These are phyloP conservation scores for Uronychia binucleata DNA, from an alignment of 73 alveolate species.

Conservation along the genomic window DNA sequence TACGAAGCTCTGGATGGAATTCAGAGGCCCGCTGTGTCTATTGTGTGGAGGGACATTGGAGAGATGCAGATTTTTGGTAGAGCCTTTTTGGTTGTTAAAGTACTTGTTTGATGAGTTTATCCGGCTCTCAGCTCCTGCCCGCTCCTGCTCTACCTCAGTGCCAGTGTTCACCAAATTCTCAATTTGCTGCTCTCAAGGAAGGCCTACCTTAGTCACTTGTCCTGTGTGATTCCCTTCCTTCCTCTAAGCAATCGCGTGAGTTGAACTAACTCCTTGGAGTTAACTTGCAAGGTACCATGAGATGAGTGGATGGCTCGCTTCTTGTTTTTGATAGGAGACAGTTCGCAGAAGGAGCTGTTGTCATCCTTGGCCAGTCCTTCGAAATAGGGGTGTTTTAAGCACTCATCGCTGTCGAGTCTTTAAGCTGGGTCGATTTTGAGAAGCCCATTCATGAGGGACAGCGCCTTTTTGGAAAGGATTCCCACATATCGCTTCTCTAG, in stretches of 20 bases:
- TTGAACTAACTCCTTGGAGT: neutral
- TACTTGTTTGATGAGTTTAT: neutral
- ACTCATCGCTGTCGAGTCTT: slow-evolving; percentile 85
- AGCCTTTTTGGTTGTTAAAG: neutral
- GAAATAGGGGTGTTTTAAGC: slow-evolving; percentile 89
- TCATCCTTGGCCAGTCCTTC: slow-evolving; percentile 69
- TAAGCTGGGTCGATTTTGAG: slow-evolving; percentile 88
- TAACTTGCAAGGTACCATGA: neutral
- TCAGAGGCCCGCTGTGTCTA: neutral
- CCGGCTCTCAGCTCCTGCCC: too few relatives aligned
- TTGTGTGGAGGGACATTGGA: neutral
- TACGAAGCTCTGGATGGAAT: neutral
- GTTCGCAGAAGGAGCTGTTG: neutral
- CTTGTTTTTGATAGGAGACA: neutral
- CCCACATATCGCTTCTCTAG: slow-evolving; percentile 93
- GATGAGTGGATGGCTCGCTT: neutral
- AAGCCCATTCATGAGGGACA: slow-evolving; percentile 78
- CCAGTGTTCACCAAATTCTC: neutral
- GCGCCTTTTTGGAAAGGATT: slow-evolving; percentile 66
- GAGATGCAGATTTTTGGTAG: neutral
- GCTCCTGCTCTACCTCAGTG: neutral
- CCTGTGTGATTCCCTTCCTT: neutral
- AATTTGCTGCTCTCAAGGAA: neutral
- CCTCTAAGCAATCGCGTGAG: neutral
- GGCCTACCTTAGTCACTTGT: neutral